These are phyloP conservation scores for Xylaria sp. DNA, from an alignment of 2,329 filamentous ascomycete genomes.

Conservation along the genomic window DNA sequence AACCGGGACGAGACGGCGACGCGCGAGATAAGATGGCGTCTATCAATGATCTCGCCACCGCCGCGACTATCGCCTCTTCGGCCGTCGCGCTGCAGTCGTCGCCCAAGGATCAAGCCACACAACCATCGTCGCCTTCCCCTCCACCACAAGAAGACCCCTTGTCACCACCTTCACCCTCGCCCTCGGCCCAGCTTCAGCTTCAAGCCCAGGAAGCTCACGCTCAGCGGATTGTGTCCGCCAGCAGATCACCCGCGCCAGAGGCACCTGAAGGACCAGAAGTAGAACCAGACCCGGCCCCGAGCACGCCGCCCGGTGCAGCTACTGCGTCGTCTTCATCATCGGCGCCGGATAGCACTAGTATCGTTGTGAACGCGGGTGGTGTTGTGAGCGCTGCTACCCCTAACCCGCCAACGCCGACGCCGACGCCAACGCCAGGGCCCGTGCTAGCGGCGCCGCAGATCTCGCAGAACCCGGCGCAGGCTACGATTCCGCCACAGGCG, in stretches of 20 bases:
- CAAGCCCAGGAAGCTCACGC: slow-evolving; percentile 38
- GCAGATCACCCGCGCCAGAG: slow-evolving; percentile 25
- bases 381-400: slow-evolving; percentile 14
- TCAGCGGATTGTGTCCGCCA: slow-evolving; percentile 24
- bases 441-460: slow-evolving; percentile 47
- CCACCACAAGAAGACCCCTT: slow-evolving; percentile 15
- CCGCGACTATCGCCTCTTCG: slow-evolving; percentile 59
- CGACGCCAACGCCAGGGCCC: slow-evolving; percentile 31
- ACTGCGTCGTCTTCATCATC: slow-evolving; percentile 15
- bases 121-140: slow-evolving; percentile 30
- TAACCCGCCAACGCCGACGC: slow-evolving; percentile 23
- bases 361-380: slow-evolving; percentile 26
- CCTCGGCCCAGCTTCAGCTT: slow-evolving; percentile 38
- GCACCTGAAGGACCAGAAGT: slow-evolving; percentile 20
- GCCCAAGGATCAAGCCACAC: slow-evolving; percentile 34
- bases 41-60: slow-evolving; percentile 62
- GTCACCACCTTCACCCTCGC: slow-evolving; percentile 31
- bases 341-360: slow-evolving; percentile 30
- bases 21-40: slow-evolving; percentile 53
- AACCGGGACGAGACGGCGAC: slow-evolving; percentile 9
- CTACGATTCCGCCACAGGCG: slow-evolving; percentile 42
- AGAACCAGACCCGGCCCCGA: slow-evolving; percentile 27
- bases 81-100: slow-evolving; percentile 46
- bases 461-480: slow-evolving; percentile 43
- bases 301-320: slow-evolving; percentile 23